Evolutionary conservation across 352 stramenopile genomes (phyloP), one percentile per base, ranked within the genome.

Genomic region (Pythium phragmiticola): DNA sequence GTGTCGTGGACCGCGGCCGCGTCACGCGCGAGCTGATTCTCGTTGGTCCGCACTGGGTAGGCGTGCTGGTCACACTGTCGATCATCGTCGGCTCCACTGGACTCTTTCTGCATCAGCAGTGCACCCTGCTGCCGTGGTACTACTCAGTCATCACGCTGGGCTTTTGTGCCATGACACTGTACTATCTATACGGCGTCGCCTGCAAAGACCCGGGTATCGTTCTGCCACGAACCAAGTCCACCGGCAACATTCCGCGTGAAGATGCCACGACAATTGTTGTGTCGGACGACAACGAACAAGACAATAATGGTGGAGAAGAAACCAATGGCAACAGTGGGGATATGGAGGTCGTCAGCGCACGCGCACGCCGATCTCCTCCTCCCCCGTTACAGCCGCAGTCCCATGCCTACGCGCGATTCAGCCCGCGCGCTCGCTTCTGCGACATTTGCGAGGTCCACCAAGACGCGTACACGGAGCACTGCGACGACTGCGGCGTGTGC

Each of bases 401-500:
- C 34, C 34, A 39, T 14, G 13, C 4, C 39, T 46, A 46, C 14
- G 9, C 52, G 54, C 72, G 83, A 28, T 42, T 47, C 60, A 47
- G 46, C 13, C 43, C 61, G 60, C 77, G 63, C 52, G 76, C 49
- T 66, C 75, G 76, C 65, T 84, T 71, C 54, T 91, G 82, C 61
- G 84, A 93, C 57, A 80, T 93, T 48, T 91, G 84, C 53, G 68
- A 75, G 46, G 76, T 90, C 46, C 51, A 77, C 34, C 84, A 91
- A 63, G 70, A 76, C 17, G 66, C 66, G 13, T 74, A 74, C 50
- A 89, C 89, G 5, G 83, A 91, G 16, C 94, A 98, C 73, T 98
- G 94, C 78, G 82, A 96, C 12, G 90, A 98, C 58, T 98, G 92
- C 55, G 90, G 94, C 62, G 88, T 98, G 42, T 98, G 94, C 65